A percentile compares a stretch with the other conserved stretches of the same genome.
phyloP scores from a whole-genome alignment of 1,284 basidiomycete genomes.

The Cryptococcus sp. region DNA sequence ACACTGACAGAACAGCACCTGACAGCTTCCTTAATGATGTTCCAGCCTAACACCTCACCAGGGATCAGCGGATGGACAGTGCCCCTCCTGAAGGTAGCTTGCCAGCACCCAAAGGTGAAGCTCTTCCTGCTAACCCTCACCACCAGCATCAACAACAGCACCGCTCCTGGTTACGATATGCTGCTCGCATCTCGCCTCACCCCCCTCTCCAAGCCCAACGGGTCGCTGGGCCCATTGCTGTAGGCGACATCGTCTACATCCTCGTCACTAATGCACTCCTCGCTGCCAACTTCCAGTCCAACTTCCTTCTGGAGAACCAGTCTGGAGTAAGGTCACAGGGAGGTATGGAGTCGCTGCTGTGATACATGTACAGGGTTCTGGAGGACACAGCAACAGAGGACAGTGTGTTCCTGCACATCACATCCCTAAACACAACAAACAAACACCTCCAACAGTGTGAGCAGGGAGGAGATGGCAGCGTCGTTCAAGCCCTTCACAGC shows the following conservation, averaged over 20 bases:
- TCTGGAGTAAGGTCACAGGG: constrained; percentile 20
- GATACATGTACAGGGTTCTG: neutral
- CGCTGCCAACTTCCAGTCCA: neutral
- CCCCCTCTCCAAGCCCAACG: constrained; percentile 13
- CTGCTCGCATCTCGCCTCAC: constrained; percentile 7
- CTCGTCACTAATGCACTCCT: constrained; percentile 13
- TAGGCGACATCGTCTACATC: constrained; percentile 18
- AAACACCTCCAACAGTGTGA: constrained; percentile 23
- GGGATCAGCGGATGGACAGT: too few species aligned
- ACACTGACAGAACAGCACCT: too few species aligned
- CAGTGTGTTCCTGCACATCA: neutral
- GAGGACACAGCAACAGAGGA: too few species aligned
- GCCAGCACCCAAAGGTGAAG: too few species aligned
- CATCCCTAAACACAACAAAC: constrained; percentile 14
- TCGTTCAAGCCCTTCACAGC: constrained; percentile 6
- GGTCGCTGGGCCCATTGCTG: constrained; percentile 18
- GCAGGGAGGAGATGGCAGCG: neutral
- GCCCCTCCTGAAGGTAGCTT: too few species aligned
- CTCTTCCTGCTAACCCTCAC: too few species aligned
- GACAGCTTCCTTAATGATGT: too few species aligned
- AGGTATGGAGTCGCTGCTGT: constrained; percentile 31
- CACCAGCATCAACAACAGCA: too few species aligned
- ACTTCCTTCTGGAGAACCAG: constrained; percentile 17
- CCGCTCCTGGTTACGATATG: neutral
- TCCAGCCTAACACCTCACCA: too few species aligned